phyloP scores from a whole-genome alignment of 768 basidiomycete species.

The Hericium alpestre region DNA sequence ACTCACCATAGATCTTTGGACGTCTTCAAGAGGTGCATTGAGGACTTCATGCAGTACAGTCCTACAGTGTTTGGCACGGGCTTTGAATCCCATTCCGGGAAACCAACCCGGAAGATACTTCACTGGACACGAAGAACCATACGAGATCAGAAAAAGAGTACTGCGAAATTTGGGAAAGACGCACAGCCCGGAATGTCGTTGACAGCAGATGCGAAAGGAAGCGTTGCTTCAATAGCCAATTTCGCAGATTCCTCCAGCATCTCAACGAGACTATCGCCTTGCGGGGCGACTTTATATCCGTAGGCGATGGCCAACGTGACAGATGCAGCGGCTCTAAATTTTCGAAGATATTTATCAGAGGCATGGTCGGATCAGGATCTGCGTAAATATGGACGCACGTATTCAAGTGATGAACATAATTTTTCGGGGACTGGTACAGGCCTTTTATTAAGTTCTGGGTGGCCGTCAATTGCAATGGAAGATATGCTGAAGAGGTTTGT shows the following conservation, averaged over 20 bases:
- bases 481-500: neutral
- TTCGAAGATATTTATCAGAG: too few relatives aligned
- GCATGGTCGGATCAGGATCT: too few relatives aligned
- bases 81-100: neutral
- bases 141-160: neutral
- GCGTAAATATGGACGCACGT: neutral
- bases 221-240: neutral
- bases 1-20: neutral
- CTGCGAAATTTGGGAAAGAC: neutral
- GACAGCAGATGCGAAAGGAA: neutral
- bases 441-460: neutral
- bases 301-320: neutral
- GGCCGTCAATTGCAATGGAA: neutral
- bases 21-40: neutral
- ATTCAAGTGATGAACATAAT: neutral
- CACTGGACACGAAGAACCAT: neutral
- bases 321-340: neutral
- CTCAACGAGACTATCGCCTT: neutral
- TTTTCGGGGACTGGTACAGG: neutral
- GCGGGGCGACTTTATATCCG: neutral
- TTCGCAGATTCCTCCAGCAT: neutral
- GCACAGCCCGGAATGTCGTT: neutral
- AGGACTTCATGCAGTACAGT: neutral
- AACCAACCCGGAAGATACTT: neutral
- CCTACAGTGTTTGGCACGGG: neutral